Percentiles rank a stretch among this genome's conserved stretches.
phyloP scores from a whole-genome alignment of 108 stramenopile genomes.

The Nitzschia sp. region DNA sequence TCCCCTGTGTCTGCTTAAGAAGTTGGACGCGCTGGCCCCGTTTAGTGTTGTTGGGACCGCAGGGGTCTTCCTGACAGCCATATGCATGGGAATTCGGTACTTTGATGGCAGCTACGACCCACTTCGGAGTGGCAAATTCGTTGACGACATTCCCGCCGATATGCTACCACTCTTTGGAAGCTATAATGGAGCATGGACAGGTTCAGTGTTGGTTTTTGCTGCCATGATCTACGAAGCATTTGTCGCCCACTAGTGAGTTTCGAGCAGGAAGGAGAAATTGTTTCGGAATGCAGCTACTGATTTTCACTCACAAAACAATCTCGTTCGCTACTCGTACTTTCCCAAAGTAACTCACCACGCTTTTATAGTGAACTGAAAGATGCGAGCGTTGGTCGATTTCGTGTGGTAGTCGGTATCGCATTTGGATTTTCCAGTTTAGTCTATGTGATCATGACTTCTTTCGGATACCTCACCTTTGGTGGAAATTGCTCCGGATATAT shows the following conservation, averaged over 20 bases:
- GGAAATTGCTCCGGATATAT: conserved; percentile 63
- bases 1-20: conserved; percentile 84
- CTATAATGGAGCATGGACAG: conserved; percentile 32
- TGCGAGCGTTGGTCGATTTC: conserved; percentile 57
- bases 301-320: background rate
- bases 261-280: background rate
- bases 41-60: conserved; percentile 64
- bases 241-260: conserved; percentile 17
- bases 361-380: conserved; percentile 84
- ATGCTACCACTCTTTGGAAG: conserved; percentile 64
- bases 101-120: conserved; percentile 71
- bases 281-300: background rate
- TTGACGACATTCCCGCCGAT: conserved; percentile 34
- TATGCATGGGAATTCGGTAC: conserved; percentile 55
- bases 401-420: conserved; percentile 49
- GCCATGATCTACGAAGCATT: conserved; percentile 62
- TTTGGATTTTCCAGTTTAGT: conserved; percentile 58
- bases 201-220: conserved; percentile 37
- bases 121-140: conserved; percentile 28
- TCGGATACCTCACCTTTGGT: conserved; percentile 85
- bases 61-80: conserved; percentile 47
- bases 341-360: conserved; percentile 87
- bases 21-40: conserved; percentile 61
- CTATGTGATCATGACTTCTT: conserved; percentile 60
- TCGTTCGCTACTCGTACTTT: background rate